Conservation (phyloP, 1,139 yeast genomes). For the Debaryomycetaceae sp. region DNA sequence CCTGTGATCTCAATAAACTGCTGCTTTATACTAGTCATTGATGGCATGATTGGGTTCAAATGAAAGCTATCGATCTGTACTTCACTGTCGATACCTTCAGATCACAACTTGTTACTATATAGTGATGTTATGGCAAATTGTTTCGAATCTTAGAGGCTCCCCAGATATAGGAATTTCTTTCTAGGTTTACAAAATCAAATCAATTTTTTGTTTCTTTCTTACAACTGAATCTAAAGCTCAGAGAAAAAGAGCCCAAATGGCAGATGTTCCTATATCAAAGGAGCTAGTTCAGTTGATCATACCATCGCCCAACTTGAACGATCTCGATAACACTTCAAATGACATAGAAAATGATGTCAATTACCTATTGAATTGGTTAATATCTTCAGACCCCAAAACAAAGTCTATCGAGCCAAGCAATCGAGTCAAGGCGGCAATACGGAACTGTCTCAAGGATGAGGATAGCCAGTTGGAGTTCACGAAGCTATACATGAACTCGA, state of each 20-base stretch:
- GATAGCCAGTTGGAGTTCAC: constrained; percentile 32
- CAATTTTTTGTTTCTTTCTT: neutral
- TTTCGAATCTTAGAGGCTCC: neutral
- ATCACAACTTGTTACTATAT: too few relatives aligned
- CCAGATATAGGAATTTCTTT: neutral
- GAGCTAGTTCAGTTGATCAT: constrained; percentile 12
- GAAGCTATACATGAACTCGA: constrained; percentile 34
- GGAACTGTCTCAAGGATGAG: constrained; percentile 37
- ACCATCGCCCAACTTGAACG: constrained; percentile 20
- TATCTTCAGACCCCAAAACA: constrained; percentile 25
- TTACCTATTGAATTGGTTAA: constrained; percentile 37
- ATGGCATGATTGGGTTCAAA: neutral
- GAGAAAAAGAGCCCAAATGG: constrained; percentile 4
- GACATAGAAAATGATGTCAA: constrained; percentile 45
- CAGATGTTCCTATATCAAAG: constrained; percentile 7
- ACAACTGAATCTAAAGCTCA: neutral
- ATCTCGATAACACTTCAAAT: constrained; percentile 17
- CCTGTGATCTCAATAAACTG: constrained; percentile 34
- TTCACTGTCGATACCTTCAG: too few relatives aligned
- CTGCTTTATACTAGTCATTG: constrained; percentile 14
- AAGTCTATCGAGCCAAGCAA: constrained; percentile 27
- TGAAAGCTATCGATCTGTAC: too few relatives aligned
- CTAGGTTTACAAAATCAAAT: neutral
- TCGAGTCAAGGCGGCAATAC: constrained; percentile 36
- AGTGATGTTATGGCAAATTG: too few relatives aligned